Evolutionary conservation across 129 eudicot species (phyloP).

Genomic region (Pittosporum tobira): DNA sequence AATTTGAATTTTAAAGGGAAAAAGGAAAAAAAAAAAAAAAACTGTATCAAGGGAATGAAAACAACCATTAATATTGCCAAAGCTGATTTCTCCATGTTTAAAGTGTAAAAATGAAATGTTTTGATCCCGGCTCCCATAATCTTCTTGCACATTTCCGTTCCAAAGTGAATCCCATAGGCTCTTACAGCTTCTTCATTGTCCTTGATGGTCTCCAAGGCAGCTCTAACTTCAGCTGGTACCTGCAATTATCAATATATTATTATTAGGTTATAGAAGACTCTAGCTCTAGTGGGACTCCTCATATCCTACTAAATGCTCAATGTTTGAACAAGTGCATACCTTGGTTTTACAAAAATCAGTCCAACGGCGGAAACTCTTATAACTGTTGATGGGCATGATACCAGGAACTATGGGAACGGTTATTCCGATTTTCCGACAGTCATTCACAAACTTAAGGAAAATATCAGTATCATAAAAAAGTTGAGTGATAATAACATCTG

Average conservation of each 20-base stretch:
- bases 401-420: slow-evolving; percentile 97
- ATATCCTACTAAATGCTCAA: no score
- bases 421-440: slow-evolving; percentile 92
- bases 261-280: no score
- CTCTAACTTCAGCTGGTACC: slow-evolving; percentile 82
- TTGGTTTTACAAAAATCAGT: slow-evolving; percentile 98
- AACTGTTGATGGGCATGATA: slow-evolving; percentile 95
- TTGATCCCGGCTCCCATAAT: slow-evolving; percentile 83
- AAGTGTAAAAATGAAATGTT: slow-evolving; percentile 85
- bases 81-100: slow-evolving; percentile 97
- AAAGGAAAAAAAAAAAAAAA: no score
- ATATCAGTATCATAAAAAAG: slow-evolving; percentile 90
- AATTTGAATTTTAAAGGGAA: slow-evolving; percentile 8
- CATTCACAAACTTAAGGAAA: slow-evolving; percentile 84
- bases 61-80: slow-evolving; percentile 74
- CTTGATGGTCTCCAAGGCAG: slow-evolving; percentile 94
- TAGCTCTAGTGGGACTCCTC: no score
- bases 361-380: slow-evolving; percentile 82
- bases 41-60: slow-evolving; percentile 2
- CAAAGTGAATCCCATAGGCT: slow-evolving; percentile 87
- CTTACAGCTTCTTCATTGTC: slow-evolving; percentile 98
- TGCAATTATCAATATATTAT: no score
- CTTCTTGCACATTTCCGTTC: slow-evolving; percentile 99
- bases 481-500: slow-evolving; percentile 92
- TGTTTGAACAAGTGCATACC: no score